phyloP scores from a whole-genome alignment of 2,329 filamentous ascomycete genomes.

The Sporothrix pseudoabietina region DNA sequence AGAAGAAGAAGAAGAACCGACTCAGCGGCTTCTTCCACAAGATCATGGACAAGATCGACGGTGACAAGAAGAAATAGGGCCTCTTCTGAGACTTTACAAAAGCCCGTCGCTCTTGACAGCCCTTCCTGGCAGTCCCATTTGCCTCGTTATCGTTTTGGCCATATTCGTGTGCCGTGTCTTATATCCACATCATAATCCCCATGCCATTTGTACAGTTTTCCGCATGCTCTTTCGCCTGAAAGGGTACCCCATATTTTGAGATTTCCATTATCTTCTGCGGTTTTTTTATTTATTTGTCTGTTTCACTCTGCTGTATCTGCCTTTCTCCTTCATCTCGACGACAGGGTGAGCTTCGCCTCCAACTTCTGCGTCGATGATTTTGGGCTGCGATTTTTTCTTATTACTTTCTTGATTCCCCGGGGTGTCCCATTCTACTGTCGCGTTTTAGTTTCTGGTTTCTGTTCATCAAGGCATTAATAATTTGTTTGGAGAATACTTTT shows the following conservation, averaged over 20 bases:
- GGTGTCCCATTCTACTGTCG: conserved; percentile 11
- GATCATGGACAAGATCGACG: conserved; percentile 53
- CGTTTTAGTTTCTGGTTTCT: conserved; percentile 5
- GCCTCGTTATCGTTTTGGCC: neutral
- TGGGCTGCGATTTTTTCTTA: conserved; percentile 7
- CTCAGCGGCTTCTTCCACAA: conserved; percentile 64
- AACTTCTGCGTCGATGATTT: neutral
- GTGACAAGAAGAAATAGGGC: conserved; percentile 36
- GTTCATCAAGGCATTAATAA: conserved; percentile 21
- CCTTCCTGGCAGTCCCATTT: neutral
- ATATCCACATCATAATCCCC: neutral
- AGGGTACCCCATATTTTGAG: conserved; percentile 19
- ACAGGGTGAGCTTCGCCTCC: neutral
- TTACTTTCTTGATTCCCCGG: conserved; percentile 33
- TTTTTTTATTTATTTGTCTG: neutral
- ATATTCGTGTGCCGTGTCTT: conserved; percentile 1
- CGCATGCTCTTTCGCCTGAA: conserved; percentile 4
- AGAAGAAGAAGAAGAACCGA: conserved; percentile 69
- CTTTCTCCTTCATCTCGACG: neutral
- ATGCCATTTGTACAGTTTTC: conserved; percentile 17
- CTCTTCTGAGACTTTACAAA: neutral
- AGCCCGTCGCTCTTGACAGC: neutral
- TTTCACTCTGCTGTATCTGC: neutral
- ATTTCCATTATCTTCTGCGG: neutral
- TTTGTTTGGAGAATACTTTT: neutral